Evolutionary conservation across 805 yeast species (phyloP).

Genomic region (Yamadazyma laniorum): DNA sequence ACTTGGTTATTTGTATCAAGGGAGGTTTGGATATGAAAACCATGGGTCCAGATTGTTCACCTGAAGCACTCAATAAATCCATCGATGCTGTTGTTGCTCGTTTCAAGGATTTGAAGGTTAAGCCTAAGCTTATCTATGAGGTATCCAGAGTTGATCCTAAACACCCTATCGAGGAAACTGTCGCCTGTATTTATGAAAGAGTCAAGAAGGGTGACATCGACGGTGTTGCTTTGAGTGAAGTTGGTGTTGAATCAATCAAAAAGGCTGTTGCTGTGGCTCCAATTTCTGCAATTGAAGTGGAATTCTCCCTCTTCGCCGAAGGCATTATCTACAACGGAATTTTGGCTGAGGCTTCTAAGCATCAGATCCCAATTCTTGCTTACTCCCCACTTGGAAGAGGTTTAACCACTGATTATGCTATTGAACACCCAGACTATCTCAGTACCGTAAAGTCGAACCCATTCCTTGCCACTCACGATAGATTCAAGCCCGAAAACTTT

Average conservation of each 20-base stretch:
- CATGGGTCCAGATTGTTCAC: slow-evolving; percentile 48
- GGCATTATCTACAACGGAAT: slow-evolving; percentile 65
- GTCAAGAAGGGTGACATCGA: slow-evolving; percentile 64
- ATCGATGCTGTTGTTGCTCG: slow-evolving; percentile 41
- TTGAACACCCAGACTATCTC: slow-evolving; percentile 25
- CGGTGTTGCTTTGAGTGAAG: slow-evolving; percentile 76
- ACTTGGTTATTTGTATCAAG: slow-evolving; percentile 64
- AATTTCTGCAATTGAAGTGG: slow-evolving; percentile 72
- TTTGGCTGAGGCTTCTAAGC: slow-evolving; percentile 54
- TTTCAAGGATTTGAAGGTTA: slow-evolving; percentile 22
- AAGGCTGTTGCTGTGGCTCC: slow-evolving; percentile 58
- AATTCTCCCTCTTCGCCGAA: slow-evolving; percentile 68
- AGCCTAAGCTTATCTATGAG: slow-evolving; percentile 54
- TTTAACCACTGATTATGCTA: slow-evolving; percentile 62
- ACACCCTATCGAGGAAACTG: slow-evolving; percentile 57
- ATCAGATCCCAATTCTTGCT: slow-evolving; percentile 65
- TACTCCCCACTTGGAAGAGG: slow-evolving; percentile 88
- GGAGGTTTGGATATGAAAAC: slow-evolving; percentile 51
- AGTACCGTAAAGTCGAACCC: slow-evolving; percentile 2
- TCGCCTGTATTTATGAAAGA: slow-evolving; percentile 53
- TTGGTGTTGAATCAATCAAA: slow-evolving; percentile 55
- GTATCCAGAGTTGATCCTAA: slow-evolving; percentile 66
- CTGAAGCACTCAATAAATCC: slow-evolving; percentile 46
- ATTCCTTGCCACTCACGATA: slow-evolving; percentile 21
- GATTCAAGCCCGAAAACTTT: slow-evolving; percentile 57